Base-by-base conservation (phyloP, 2,329 filamentous ascomycete species). In the Dryadomyces quercus-mongolicae region DNA sequence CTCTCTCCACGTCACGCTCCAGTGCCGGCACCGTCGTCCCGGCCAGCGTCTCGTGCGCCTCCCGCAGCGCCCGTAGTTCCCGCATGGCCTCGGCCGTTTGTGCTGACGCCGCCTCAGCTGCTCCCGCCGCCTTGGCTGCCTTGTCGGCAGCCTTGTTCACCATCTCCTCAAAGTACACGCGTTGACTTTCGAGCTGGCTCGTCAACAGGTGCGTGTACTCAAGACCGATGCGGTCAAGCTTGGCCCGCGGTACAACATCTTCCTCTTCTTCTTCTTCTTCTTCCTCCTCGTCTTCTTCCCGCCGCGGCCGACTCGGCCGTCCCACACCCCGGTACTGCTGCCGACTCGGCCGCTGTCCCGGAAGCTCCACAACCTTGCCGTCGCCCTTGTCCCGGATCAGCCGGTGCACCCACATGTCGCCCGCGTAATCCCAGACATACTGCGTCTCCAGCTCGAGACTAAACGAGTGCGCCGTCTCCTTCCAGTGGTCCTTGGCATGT, bases 341-440 rank as follows among this genome's bases (percentile, higher is more conserved):
- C n/a, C 42, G 12, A n/a, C 47, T 49, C 2, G 47, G 47, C 16
- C 47, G 47, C 31, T 15, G 55, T 2, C 78, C 77, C 0, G 90
- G 88, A n/a, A 96, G 76, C 67, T 97, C 92, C 18, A 96, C 86
- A 3, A 95, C 77, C 67, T 95, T 95, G 22, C 88, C 88, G 66
- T 95, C 90, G 10, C 88, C 85, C 71, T 96, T 95, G 64, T 90
- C 89, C 60, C 95, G 86, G 54, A 98, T 95, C 52, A 97, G 81
- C 10, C 93, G 85, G 68, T 98, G 93, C 50, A 97, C 93, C 76
- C 95, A 98, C 64, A 86, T 87, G 65, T 98, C 93, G 5, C 88
- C 90, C 0, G 88, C 88, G 60, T 98, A 98, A 68, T 98, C 93
- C 93, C 93, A 98, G 1, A 98, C 91, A 62, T 95, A 86, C 67